These are phyloP conservation scores for Golubevia pallescens DNA, from an alignment of 1,284 basidiomycete genomes.

Conservation along the genomic window DNA sequence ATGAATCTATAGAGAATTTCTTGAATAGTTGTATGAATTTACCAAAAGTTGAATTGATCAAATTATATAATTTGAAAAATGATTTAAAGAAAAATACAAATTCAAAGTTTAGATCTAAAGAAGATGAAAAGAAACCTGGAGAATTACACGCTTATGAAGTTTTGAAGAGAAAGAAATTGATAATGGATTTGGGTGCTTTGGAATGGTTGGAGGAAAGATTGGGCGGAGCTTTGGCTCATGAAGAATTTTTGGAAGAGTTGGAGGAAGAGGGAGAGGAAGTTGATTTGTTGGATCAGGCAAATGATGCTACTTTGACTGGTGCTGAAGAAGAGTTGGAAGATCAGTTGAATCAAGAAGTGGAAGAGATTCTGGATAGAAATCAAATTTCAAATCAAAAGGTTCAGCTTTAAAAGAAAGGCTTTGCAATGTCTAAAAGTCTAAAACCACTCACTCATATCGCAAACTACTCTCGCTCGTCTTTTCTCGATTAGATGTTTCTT, in stretches of 20 bases:
- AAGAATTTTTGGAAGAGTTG: slow-evolving; percentile 15
- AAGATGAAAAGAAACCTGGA: slow-evolving; percentile 54
- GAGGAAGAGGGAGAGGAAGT: no score
- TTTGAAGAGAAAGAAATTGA: slow-evolving; percentile 40
- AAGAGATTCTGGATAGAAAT: no score
- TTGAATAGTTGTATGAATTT: slow-evolving; percentile 43
- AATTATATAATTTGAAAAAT: slow-evolving; percentile 46
- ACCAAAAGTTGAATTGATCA: slow-evolving; percentile 43
- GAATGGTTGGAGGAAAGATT: slow-evolving; percentile 64
- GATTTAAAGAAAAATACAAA: slow-evolving; percentile 30
- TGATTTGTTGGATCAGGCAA: no score
- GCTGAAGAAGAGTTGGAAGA: no score
- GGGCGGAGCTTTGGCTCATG: slow-evolving; percentile 52
- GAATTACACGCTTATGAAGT: slow-evolving; percentile 62
- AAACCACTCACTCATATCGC: no score
- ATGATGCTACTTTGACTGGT: no score
- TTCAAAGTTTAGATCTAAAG: slow-evolving; percentile 31
- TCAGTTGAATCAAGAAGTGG: no score
- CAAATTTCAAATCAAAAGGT: no score
- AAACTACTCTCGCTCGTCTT: no score
- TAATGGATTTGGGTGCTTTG: slow-evolving; percentile 60
- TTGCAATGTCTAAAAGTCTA: no score
- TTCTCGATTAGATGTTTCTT: no score
- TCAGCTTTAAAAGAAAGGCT: no score
- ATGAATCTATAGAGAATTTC: slow-evolving; percentile 39